A percentile compares a stretch with the other conserved stretches of the same genome.
phyloP scores from a whole-genome alignment of 805 yeast genomes.

The Schizosaccharomyces lindneri region DNA sequence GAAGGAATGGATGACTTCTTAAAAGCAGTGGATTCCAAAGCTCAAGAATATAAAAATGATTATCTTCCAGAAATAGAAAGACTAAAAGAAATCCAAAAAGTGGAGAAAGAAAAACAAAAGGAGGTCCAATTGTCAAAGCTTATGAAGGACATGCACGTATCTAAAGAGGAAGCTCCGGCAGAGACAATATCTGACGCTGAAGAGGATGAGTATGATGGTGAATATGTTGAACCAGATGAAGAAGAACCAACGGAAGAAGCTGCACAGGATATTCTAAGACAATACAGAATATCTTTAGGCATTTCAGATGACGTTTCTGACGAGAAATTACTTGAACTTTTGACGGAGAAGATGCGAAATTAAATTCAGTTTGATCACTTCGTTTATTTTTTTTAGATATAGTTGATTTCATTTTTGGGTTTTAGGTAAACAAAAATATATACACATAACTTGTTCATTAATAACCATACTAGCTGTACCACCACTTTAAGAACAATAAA shows the following conservation, averaged over 20 bases:
- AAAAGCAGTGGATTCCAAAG: slow-evolving; percentile 62
- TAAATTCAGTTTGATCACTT: neutral
- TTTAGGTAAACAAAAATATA: too few species aligned
- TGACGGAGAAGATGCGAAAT: neutral
- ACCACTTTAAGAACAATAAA: too few species aligned
- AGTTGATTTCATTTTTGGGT: neutral
- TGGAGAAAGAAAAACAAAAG: slow-evolving; percentile 46
- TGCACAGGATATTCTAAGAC: neutral
- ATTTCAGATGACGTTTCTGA: neutral
- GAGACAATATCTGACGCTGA: slow-evolving; percentile 32
- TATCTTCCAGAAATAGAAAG: slow-evolving; percentile 73
- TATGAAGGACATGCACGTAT: slow-evolving; percentile 68
- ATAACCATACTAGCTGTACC: too few species aligned
- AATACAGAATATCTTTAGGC: neutral
- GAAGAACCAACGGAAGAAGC: neutral
- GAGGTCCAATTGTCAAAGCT: slow-evolving; percentile 43
- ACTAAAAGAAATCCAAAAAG: slow-evolving; percentile 49
- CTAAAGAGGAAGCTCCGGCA: slow-evolving; percentile 23
- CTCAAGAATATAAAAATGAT: slow-evolving; percentile 60
- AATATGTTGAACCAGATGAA: slow-evolving; percentile 1
- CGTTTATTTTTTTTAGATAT: neutral
- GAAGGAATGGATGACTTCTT: slow-evolving; percentile 81
- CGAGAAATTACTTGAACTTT: neutral
- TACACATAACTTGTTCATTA: too few species aligned
- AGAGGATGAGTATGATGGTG: slow-evolving; percentile 20